Evolutionary conservation across 176 grass and related monocot species (phyloP).

Genomic region (Oryza longistaminata): DNA sequence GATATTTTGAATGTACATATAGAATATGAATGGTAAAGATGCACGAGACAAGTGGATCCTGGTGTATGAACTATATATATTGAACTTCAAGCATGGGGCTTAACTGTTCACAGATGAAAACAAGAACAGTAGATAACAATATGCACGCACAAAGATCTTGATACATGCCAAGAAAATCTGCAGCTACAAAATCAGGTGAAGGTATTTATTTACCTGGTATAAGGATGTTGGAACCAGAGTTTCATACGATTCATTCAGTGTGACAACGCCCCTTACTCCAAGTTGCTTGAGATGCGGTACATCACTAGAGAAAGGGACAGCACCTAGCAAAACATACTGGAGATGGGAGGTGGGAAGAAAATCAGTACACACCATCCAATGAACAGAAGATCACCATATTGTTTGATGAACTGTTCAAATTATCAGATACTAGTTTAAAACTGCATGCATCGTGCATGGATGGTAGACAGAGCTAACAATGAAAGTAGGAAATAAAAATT

Average conservation of each 20-base stretch:
- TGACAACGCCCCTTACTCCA: constrained; percentile 71
- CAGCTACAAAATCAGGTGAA: constrained; percentile 22
- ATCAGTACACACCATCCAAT: not conserved
- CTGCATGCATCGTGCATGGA: too few relatives aligned
- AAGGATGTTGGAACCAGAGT: constrained; percentile 75
- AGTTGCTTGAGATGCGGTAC: constrained; percentile 59
- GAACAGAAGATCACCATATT: not conserved
- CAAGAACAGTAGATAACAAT: not conserved
- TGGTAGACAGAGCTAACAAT: not conserved
- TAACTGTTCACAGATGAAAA: not conserved
- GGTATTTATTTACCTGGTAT: constrained; percentile 50
- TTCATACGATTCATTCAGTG: constrained; percentile 77
- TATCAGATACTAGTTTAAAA: not conserved
- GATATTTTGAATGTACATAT: not conserved
- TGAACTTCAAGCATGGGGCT: not conserved
- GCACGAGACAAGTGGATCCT: not conserved
- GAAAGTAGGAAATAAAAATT: not conserved
- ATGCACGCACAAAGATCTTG: not conserved
- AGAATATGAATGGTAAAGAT: not conserved
- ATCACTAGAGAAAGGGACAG: constrained; percentile 78
- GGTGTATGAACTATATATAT: not conserved
- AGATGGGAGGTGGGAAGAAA: constrained; percentile 11
- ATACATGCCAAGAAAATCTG: not conserved
- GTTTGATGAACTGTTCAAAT: not conserved
- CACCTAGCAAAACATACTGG: constrained; percentile 74